Conservation (phyloP, 2,329 filamentous ascomycete genomes). For the Trichoderma gracile region DNA sequence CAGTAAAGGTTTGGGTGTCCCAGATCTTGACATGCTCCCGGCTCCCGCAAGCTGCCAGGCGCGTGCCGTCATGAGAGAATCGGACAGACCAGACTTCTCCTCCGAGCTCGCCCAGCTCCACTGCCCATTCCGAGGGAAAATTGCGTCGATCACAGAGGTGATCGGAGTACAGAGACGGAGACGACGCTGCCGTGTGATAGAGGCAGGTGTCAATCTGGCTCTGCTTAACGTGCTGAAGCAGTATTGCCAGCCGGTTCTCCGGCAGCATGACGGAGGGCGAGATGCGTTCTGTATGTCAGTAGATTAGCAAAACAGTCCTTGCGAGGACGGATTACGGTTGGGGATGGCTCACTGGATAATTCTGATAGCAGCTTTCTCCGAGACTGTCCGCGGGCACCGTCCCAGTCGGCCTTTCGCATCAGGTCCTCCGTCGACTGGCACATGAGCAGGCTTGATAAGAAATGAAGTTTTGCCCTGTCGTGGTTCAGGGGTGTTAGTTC, state of each 20-base stretch:
- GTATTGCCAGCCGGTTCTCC: constrained; percentile 77
- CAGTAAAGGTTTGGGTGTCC: constrained; percentile 69
- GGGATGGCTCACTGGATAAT: constrained; percentile 67
- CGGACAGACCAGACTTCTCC: constrained; percentile 91
- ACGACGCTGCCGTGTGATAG: constrained; percentile 78
- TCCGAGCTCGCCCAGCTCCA: constrained; percentile 70
- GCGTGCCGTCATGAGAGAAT: constrained; percentile 85
- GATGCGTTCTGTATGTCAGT: constrained; percentile 66
- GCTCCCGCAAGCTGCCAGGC: constrained; percentile 78
- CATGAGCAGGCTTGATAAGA: constrained; percentile 88
- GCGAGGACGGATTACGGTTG: not conserved
- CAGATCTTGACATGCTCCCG: constrained; percentile 79
- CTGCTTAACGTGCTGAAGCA: constrained; percentile 82
- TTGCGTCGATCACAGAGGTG: constrained; percentile 77
- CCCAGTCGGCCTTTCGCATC: constrained; percentile 76
- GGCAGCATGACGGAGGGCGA: constrained; percentile 97
- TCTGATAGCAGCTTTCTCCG: constrained; percentile 74
- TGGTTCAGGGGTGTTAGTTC: constrained; percentile 86
- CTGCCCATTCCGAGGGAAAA: constrained; percentile 72
- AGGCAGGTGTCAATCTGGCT: constrained; percentile 80
- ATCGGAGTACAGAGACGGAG: constrained; percentile 86
- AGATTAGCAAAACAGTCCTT: constrained; percentile 29
- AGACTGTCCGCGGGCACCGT: constrained; percentile 74
- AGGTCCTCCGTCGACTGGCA: constrained; percentile 77
- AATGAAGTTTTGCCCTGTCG: constrained; percentile 74